Evolutionary conservation across 768 basidiomycete species (phyloP).

Genomic region (Kwoniella heveanensis): DNA sequence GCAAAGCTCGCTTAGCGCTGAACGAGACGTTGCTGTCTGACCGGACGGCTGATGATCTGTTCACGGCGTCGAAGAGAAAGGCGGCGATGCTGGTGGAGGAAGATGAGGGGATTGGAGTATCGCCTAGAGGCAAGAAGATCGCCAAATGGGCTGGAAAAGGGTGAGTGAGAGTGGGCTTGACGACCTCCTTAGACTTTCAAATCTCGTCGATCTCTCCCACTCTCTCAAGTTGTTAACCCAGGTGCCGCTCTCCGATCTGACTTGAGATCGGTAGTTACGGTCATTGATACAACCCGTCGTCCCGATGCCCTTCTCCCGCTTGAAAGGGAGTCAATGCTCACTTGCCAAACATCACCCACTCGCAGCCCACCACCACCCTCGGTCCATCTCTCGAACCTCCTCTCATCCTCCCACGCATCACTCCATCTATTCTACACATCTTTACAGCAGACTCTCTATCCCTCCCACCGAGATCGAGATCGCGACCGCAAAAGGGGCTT

Average conservation of each 20-base stretch:
- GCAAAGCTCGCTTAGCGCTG: constrained; percentile 11
- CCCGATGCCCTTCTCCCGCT: no score
- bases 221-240: no score
- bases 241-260: no score
- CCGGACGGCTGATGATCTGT: constrained; percentile 5
- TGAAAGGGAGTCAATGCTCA: no score
- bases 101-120: constrained; percentile 44
- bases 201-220: neutral
- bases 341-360: neutral
- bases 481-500: constrained; percentile 7
- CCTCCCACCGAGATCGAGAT: constrained; percentile 11
- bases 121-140: constrained; percentile 32
- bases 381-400: constrained; percentile 30
- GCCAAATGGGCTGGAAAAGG: constrained; percentile 34
- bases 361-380: constrained; percentile 32
- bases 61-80: constrained; percentile 5
- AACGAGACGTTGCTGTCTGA: constrained; percentile 13
- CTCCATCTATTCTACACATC: constrained; percentile 45
- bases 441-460: constrained; percentile 30
- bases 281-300: no score
- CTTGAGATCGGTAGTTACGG: no score
- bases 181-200: no score
- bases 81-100: constrained; percentile 18
- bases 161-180: no score
- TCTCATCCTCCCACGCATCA: constrained; percentile 34